Base-by-base conservation (phyloP, 495 filamentous ascomycete species). In the Penicillium coprophilum region DNA sequence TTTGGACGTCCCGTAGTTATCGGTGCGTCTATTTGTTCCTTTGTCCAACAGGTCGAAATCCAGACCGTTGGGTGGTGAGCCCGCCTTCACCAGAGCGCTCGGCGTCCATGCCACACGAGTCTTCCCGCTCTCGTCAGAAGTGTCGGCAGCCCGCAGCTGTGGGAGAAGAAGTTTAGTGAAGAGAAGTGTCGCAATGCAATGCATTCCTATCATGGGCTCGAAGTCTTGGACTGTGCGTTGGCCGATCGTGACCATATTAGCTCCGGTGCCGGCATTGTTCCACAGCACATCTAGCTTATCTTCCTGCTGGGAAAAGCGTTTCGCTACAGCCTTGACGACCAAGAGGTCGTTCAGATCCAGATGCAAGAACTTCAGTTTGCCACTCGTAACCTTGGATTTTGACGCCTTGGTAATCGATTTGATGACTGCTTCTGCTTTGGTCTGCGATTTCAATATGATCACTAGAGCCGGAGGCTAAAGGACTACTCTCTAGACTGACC, bases 271-370 rank as follows among this genome's bases (percentile, higher is more conserved):
- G 5, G 69, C 76, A 46, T 82, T 81, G 31, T 76, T 74, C 45
- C 80, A 71, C 24, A 82, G 59, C 34, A 75, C 59, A 57, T 81
- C 77, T 7, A 80, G 65, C 1, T 43, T 60, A 36, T 71, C 68
- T 20, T 67, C 64, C 13, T 71, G 58, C 10, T 67, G 47, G 10
- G 68, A 59, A 17, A 60, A 56, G 13, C 52, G 51, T 40, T 32
- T 17, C 3, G 68, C 74, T 10, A 74, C 74, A 49, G 59, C 68
- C 62, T 71, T 68, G 17, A 81, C 53, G n/a, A 65, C 67, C 9
- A 65, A 50, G 43, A 67, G 61, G 41, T 77, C 65, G 11, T 50
- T 60, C 15, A 77, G 53, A 53, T 82, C 77, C 10, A 72, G 71
- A 11, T 73, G 58, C 39, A 81, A 50, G 52, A 77, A 67, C 45